Evolutionary conservation across 148 eudicot species (phyloP).

Genomic region (Silene conica): DNA sequence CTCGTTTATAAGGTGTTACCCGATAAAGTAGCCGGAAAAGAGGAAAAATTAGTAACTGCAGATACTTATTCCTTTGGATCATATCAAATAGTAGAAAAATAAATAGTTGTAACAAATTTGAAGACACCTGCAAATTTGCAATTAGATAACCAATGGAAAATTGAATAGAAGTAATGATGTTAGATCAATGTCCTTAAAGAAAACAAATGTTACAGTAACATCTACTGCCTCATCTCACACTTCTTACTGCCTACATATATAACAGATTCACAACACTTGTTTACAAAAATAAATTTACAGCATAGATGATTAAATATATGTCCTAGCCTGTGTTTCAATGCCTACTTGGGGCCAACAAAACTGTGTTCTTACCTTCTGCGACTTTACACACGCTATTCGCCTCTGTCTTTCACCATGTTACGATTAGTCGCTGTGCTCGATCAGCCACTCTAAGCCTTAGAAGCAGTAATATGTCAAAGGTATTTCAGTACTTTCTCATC

Average conservation of each 20-base stretch:
- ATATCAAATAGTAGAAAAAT: no score
- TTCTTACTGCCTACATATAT: not conserved
- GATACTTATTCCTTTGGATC: no score
- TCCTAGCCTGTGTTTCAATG: slow-evolving; percentile 10
- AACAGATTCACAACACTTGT: not conserved
- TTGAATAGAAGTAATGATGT: not conserved
- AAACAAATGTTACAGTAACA: not conserved
- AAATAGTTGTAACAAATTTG: no score
- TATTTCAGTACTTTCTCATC: not conserved
- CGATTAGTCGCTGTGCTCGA: not conserved
- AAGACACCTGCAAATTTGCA: no score
- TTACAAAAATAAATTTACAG: slow-evolving; percentile 11
- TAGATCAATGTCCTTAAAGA: not conserved
- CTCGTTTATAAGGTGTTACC: no score
- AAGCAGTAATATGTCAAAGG: not conserved
- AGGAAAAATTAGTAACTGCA: no score
- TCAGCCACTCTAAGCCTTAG: not conserved
- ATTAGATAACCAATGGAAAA: no score
- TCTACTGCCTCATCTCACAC: not conserved
- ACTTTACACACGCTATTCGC: not conserved
- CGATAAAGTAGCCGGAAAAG: no score
- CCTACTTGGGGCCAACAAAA: slow-evolving; percentile 13
- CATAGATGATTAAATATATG: not conserved
- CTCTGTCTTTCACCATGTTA: not conserved
- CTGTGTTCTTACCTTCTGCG: slow-evolving; percentile 3